These are phyloP conservation scores for Zelopaecilomyces penicillatus DNA, from an alignment of 2,329 filamentous ascomycete genomes.

Conservation along the genomic window DNA sequence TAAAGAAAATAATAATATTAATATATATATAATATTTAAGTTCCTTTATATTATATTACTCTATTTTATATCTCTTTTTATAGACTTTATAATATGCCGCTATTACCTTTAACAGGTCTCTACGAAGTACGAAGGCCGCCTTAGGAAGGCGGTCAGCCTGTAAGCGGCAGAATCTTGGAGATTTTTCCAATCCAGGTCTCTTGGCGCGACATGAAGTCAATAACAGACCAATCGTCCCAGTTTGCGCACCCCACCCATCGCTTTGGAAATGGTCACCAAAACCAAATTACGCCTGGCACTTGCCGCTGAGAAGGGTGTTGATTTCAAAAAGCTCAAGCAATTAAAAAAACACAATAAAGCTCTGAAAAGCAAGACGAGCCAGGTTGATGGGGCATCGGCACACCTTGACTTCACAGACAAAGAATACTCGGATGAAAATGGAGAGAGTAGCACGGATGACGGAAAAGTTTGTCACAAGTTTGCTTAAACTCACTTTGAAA, in stretches of 20 bases:
- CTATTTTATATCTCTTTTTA: too few species aligned
- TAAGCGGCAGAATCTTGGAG: slow-evolving; percentile 10
- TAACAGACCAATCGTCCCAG: background rate
- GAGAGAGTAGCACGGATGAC: slow-evolving; percentile 21
- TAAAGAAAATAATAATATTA: too few species aligned
- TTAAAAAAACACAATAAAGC: slow-evolving; percentile 39
- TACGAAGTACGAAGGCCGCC: too few species aligned
- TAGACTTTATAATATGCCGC: too few species aligned
- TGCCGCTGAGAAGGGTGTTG: slow-evolving; percentile 44
- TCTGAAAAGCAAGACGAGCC: slow-evolving; percentile 28
- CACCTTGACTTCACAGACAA: slow-evolving; percentile 20
- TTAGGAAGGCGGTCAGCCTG: slow-evolving; percentile 8
- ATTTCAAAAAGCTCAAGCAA: slow-evolving; percentile 44
- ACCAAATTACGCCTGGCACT: slow-evolving; percentile 47
- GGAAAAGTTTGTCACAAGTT: slow-evolving; percentile 25
- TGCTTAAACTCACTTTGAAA: slow-evolving; percentile 4
- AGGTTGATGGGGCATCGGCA: slow-evolving; percentile 14
- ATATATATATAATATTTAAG: too few species aligned
- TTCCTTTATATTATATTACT: too few species aligned
- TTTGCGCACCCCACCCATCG: slow-evolving; percentile 1
- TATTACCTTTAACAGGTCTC: too few species aligned
- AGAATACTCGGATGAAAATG: slow-evolving; percentile 25
- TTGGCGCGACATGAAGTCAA: background rate
- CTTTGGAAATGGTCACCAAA: slow-evolving; percentile 31
- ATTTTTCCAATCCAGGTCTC: slow-evolving; percentile 4